Evolutionary conservation across 495 filamentous ascomycete species (phyloP).

Genomic region (Rusavskia elegans): DNA sequence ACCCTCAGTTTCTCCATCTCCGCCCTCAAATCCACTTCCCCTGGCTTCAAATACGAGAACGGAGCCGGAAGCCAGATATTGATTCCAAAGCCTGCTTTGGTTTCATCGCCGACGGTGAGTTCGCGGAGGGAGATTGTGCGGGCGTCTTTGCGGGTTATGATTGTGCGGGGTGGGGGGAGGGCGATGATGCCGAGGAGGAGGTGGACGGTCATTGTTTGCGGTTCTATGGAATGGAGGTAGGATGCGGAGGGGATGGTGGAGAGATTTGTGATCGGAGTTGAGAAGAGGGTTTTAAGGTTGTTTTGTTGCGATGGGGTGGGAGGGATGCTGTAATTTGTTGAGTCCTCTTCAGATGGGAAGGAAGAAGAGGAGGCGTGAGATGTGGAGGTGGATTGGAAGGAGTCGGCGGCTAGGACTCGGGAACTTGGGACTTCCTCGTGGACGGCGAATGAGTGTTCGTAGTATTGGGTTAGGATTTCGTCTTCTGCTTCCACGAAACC

Average conservation of each 20-base stretch:
- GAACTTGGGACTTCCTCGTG: constrained; percentile 41
- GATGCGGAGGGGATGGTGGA: constrained; percentile 42
- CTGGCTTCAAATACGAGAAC: constrained; percentile 9
- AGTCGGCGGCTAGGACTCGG: constrained; percentile 17
- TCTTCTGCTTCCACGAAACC: constrained; percentile 10
- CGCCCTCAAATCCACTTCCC: constrained; percentile 21
- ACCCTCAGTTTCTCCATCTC: constrained; percentile 37
- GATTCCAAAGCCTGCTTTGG: constrained; percentile 61
- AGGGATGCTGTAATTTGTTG: not conserved
- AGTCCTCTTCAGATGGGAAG: not conserved
- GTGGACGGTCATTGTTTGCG: constrained; percentile 67
- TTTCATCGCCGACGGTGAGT: constrained; percentile 75
- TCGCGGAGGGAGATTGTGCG: constrained; percentile 47
- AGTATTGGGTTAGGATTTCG: constrained; percentile 42
- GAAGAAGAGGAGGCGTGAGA: not conserved
- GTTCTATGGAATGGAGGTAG: constrained; percentile 52
- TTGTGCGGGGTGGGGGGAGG: constrained; percentile 45
- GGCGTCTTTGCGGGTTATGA: constrained; percentile 28
- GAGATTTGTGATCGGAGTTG: not conserved
- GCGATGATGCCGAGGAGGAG: constrained; percentile 65
- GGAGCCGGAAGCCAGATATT: constrained; percentile 59
- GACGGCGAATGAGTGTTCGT: constrained; percentile 53
- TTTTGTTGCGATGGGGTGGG: not conserved
- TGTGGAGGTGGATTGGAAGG: not conserved
- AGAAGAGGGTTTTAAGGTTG: not conserved